Evolutionary conservation across 306 rosid species (phyloP).

Genomic region (Alnus rubra): DNA sequence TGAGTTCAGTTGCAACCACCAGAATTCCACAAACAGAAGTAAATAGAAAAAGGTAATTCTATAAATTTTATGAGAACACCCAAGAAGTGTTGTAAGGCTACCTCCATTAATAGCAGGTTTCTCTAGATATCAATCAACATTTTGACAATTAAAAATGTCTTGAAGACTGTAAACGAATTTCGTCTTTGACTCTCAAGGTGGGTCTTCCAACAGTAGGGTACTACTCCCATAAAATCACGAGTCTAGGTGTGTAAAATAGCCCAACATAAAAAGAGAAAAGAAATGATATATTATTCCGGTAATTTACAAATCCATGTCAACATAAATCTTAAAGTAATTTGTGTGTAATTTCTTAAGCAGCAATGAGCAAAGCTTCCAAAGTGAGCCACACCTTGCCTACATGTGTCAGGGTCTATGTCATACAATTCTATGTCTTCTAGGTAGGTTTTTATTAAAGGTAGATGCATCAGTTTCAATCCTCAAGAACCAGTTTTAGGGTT

Average conservation of each 20-base stretch:
- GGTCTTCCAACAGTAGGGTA: too few relatives aligned
- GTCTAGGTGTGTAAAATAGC: background rate
- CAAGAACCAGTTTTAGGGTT: background rate
- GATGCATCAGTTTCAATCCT: background rate
- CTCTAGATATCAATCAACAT: background rate
- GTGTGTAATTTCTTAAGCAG: background rate
- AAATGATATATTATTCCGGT: background rate
- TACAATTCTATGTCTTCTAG: background rate
- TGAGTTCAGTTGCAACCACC: background rate
- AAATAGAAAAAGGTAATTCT: background rate
- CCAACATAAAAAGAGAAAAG: background rate
- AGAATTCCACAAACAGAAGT: background rate
- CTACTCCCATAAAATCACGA: background rate
- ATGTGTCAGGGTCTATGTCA: background rate
- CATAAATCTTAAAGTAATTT: background rate
- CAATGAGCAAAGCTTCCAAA: background rate
- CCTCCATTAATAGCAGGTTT: too few relatives aligned
- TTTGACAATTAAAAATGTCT: background rate
- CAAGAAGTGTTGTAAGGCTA: background rate
- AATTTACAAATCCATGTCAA: background rate
- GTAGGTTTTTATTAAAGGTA: background rate
- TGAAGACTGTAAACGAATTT: too few relatives aligned
- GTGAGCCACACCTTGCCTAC: background rate
- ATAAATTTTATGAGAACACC: background rate
- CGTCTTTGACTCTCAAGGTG: background rate